Conservation (phyloP, 805 yeast species). For the Nakazawaea anatomiae region DNA sequence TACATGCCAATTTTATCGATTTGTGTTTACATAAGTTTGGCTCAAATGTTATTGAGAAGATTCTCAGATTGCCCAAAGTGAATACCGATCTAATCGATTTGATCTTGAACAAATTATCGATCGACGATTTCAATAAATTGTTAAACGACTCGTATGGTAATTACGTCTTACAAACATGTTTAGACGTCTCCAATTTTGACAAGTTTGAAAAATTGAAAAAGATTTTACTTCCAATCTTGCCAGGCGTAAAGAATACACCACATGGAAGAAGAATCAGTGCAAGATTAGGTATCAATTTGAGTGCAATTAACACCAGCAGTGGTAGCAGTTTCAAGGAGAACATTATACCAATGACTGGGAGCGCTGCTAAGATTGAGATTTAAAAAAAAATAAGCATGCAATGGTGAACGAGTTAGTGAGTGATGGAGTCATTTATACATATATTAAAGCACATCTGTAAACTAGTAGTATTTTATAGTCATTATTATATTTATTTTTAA, state of each 20-base stretch:
- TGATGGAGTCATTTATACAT: too few relatives aligned
- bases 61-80: conserved; percentile 40
- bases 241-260: conserved; percentile 81
- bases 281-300: conserved; percentile 35
- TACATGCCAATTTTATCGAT: conserved; percentile 16
- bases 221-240: conserved; percentile 66
- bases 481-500: too few relatives aligned
- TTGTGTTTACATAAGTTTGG: conserved; percentile 58
- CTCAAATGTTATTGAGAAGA: conserved; percentile 54
- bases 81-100: conserved; percentile 35
- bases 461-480: not conserved
- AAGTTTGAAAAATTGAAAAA: conserved; percentile 52
- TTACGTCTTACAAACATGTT: conserved; percentile 52
- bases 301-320: not conserved
- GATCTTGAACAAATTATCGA: conserved; percentile 28
- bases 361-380: not conserved
- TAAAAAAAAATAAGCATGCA: not conserved
- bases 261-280: conserved; percentile 92
- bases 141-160: conserved; percentile 56
- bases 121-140: conserved; percentile 30
- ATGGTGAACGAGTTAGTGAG: too few relatives aligned
- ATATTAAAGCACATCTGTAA: not conserved
- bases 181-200: conserved; percentile 46
- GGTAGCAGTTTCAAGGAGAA: not conserved
- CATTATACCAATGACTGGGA: not conserved